phyloP scores from a whole-genome alignment of 257 asterid genomes.

The Scutellaria barbata region DNA sequence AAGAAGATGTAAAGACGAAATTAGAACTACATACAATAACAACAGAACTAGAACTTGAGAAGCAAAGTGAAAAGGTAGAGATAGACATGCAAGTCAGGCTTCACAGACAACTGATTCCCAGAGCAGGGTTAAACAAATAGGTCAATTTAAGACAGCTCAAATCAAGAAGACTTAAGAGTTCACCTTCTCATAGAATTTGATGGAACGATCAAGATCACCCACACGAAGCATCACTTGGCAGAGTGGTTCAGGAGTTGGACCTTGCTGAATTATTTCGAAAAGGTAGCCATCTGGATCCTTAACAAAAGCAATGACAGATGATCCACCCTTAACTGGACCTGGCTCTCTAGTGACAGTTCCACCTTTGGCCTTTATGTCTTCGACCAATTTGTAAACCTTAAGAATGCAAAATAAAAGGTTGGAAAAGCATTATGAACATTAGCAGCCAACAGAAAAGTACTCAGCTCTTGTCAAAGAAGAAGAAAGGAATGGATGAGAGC shows the following conservation, averaged over 20 bases:
- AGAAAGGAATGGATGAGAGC: slow-evolving; percentile 29
- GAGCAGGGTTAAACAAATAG: neutral
- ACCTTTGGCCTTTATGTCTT: slow-evolving; percentile 82
- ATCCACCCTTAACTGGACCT: slow-evolving; percentile 98
- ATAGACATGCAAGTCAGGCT: neutral
- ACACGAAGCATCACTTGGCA: slow-evolving; percentile 99
- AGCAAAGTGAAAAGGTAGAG: slow-evolving; percentile 3
- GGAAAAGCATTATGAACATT: slow-evolving; percentile 26
- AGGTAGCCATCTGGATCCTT: slow-evolving; percentile 98
- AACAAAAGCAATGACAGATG: slow-evolving; percentile 86
- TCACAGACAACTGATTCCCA: neutral
- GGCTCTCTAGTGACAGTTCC: slow-evolving; percentile 96
- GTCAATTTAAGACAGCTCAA: slow-evolving; percentile 2
- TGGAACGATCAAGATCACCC: slow-evolving; percentile 97
- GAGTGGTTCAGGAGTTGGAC: slow-evolving; percentile 93
- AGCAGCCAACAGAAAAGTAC: slow-evolving; percentile 11
- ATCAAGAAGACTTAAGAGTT: slow-evolving; percentile 6
- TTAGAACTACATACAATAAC: neutral
- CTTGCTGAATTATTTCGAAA: slow-evolving; percentile 87
- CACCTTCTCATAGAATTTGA: slow-evolving; percentile 96
- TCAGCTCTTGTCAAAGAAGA: slow-evolving; percentile 13
- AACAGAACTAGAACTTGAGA: neutral
- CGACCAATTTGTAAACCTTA: slow-evolving; percentile 91
- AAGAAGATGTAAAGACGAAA: neutral
- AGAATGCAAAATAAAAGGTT: slow-evolving; percentile 11